These are phyloP conservation scores for Lophiostoma macrostomum DNA, from an alignment of 495 filamentous ascomycete species.

Conservation along the genomic window DNA sequence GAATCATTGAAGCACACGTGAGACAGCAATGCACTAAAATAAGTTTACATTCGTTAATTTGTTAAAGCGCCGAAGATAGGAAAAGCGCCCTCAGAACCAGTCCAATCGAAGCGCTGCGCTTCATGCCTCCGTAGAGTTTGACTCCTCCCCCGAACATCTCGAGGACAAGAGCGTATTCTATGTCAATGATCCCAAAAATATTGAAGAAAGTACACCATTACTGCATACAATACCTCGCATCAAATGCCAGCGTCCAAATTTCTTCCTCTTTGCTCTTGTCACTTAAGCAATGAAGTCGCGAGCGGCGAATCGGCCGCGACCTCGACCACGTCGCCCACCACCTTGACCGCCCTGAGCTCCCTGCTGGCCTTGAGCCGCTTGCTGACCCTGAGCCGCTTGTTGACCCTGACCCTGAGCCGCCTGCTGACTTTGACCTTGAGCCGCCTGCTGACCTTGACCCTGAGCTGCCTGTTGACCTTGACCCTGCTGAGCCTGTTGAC, in stretches of 20 bases:
- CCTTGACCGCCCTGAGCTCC: conserved; percentile 3
- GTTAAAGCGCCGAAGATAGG: conserved; percentile 18
- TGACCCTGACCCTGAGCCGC: conserved; percentile 6
- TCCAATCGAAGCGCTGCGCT: conserved; percentile 32
- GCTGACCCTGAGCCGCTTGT: not conserved
- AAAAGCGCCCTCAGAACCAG: conserved; percentile 29
- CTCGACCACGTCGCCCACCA: conserved; percentile 7
- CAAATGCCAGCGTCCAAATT: not conserved
- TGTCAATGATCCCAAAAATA: conserved; percentile 24
- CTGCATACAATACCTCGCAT: conserved; percentile 14
- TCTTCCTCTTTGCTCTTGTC: not conserved
- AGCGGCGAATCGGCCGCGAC: conserved; percentile 20
- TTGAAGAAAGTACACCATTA: conserved; percentile 32
- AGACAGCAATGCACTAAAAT: conserved; percentile 2
- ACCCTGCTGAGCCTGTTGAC: not conserved
- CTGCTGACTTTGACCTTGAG: conserved; percentile 1
- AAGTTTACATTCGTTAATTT: conserved; percentile 32
- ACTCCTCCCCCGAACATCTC: too few species aligned
- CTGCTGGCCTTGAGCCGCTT: not conserved
- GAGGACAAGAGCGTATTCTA: conserved; percentile 29
- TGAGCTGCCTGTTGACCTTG: conserved; percentile 11
- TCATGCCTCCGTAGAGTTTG: conserved; percentile 25
- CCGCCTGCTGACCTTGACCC: not conserved
- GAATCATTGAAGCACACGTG: not conserved
- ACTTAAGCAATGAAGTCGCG: conserved; percentile 28